Conservation (phyloP, 352 stramenopile species). For the Phytophthora citricola region DNA sequence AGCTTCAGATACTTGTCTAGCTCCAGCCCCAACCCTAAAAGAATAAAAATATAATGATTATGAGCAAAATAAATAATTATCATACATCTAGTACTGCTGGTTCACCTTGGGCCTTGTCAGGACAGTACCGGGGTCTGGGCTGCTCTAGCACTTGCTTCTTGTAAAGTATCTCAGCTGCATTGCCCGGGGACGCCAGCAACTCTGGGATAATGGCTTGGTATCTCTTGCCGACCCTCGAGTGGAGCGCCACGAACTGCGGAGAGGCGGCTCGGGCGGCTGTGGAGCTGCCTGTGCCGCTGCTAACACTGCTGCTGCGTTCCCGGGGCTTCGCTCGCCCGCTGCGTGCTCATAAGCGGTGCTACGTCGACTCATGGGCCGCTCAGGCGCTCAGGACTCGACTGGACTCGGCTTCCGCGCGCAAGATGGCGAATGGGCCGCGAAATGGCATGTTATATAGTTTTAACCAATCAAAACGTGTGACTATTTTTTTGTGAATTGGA, state of each 20-base stretch:
- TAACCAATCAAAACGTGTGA: constrained; percentile 10
- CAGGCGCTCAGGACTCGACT: constrained; percentile 20
- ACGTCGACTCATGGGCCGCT: constrained; percentile 39
- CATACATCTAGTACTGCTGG: neutral
- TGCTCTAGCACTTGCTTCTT: constrained; percentile 43
- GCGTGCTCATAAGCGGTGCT: constrained; percentile 24
- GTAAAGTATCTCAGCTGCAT: constrained; percentile 29
- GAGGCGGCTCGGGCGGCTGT: constrained; percentile 1
- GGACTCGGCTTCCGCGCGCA: constrained; percentile 17
- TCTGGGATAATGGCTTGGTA: constrained; percentile 82
- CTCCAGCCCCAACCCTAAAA: constrained; percentile 57
- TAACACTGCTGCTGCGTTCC: constrained; percentile 39
- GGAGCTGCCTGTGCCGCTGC: constrained; percentile 22
- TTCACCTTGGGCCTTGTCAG: constrained; percentile 62
- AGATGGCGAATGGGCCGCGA: constrained; percentile 27
- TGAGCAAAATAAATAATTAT: constrained; percentile 3
- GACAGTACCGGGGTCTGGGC: constrained; percentile 47
- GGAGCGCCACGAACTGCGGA: constrained; percentile 72
- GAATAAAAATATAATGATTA: constrained; percentile 7
- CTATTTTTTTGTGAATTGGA: constrained; percentile 6
- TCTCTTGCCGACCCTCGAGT: constrained; percentile 80
- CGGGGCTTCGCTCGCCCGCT: constrained; percentile 12
- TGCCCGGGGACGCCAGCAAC: constrained; percentile 31
- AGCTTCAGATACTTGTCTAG: constrained; percentile 87
- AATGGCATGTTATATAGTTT: constrained; percentile 5